Conservation (phyloP, 2,329 filamentous ascomycete species). For the Penicillium psychrosexuale region DNA sequence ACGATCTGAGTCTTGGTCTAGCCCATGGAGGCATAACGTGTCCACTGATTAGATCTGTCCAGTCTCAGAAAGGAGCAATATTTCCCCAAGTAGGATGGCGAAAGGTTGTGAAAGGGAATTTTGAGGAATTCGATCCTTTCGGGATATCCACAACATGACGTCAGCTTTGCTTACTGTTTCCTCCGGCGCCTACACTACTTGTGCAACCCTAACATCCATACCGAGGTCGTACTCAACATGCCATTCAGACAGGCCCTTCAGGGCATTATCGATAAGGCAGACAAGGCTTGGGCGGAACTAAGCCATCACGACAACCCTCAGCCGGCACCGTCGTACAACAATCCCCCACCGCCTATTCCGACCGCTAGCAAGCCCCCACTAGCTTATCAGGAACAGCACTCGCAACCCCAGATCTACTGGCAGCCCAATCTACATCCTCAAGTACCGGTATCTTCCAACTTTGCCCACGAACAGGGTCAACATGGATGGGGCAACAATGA, state of each 20-base stretch:
- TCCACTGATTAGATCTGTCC: not conserved
- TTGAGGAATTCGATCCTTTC: not conserved
- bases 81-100: not conserved
- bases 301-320: slow-evolving; percentile 14
- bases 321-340: slow-evolving; percentile 15
- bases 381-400: slow-evolving; percentile 18
- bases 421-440: slow-evolving; percentile 21
- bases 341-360: slow-evolving; percentile 22
- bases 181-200: slow-evolving; percentile 4
- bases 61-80: not conserved
- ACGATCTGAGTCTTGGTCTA: not conserved
- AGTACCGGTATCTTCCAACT: slow-evolving; percentile 21
- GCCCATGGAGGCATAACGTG: not conserved
- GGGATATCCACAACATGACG: slow-evolving; percentile 17
- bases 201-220: slow-evolving; percentile 12
- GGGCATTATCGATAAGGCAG: slow-evolving; percentile 22
- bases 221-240: slow-evolving; percentile 19
- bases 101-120: not conserved
- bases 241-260: slow-evolving; percentile 25
- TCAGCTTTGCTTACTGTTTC: slow-evolving; percentile 15
- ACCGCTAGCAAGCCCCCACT: slow-evolving; percentile 19
- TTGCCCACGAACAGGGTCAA: slow-evolving; percentile 23
- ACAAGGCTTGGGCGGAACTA: slow-evolving; percentile 22
- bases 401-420: slow-evolving; percentile 24
- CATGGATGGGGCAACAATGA: slow-evolving; percentile 27